Base-by-base conservation (phyloP, 2,329 filamentous ascomycete genomes). In the Talaromyces sp. region DNA sequence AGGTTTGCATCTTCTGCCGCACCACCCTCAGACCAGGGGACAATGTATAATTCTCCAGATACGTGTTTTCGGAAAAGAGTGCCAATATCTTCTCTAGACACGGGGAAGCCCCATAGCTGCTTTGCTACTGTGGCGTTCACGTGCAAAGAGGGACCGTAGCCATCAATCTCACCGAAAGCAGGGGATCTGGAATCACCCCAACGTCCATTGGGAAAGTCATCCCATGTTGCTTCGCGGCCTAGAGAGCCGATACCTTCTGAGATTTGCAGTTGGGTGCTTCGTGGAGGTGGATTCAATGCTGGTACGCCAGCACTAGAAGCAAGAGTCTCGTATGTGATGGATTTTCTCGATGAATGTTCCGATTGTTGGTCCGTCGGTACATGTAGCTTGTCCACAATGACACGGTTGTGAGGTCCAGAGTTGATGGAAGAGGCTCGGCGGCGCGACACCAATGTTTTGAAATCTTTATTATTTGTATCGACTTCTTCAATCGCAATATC, bases 111-210 rank as follows among this genome's bases (percentile, higher is more conserved):
- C 95, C 95, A 99, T 36, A 97, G 84, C 69, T 86, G 85, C 69
- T 94, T 86, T 13, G 95, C 95, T 74, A 93, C 89, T 2, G 89
- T 85, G n/a, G 92, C 88, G 0, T 91, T 92, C 75, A 97, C 92
- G 80, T 97, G 95, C 45, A 99, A 83, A 65, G 90, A 95, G n/a
- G 96, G 93, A 11, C 95, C 95, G 75, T 98, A 98, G n/a, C 94
- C 94, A 74, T 98, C 93, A 66, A 97, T 97, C 77, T 97, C 93
- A 72, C 94, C 94, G 75, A 96, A 98, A 0, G 94, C 94, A 1
- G 93, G 93, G 2, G 93, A 97, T 61, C 94, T 87, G 4, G 93
- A 91, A 73, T 97, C 94, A 75, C 94, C 94, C 88, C 94, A 98
- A 64, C 94, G 88, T 31, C 94, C 95, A 81, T 98, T 98, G 68